Percentiles rank a stretch among this genome's conserved stretches.
phyloP scores from a whole-genome alignment of 2,329 filamentous ascomycete genomes.

The Botrytis porri region DNA sequence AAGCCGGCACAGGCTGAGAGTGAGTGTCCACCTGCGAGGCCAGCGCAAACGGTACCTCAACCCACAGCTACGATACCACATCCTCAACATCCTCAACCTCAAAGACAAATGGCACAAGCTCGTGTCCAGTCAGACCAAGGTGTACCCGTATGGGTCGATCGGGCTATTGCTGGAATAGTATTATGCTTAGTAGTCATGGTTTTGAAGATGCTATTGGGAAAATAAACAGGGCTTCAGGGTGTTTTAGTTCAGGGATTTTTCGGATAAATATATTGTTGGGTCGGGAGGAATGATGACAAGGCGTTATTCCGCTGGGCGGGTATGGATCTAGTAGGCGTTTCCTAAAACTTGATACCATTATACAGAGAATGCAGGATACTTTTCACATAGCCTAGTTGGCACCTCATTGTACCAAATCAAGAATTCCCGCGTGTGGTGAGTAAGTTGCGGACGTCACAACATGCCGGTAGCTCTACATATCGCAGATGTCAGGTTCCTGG shows the following conservation, averaged over 20 bases:
- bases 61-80: constrained; percentile 33
- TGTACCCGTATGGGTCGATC: constrained; percentile 74
- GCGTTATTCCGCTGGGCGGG: not conserved
- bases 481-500: not conserved
- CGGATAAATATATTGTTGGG: not conserved
- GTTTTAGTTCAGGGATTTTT: not conserved
- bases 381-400: not conserved
- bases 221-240: not conserved
- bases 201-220: constrained; percentile 46
- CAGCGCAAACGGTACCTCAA: constrained; percentile 38
- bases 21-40: constrained; percentile 41
- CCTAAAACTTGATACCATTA: constrained; percentile 9
- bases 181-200: constrained; percentile 70
- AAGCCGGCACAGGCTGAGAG: constrained; percentile 53
- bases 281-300: not conserved
- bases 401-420: not conserved
- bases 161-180: constrained; percentile 71
- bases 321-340: not conserved
- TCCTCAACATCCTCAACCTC: not conserved
- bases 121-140: constrained; percentile 44
- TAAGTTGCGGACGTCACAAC: not conserved
- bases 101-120: constrained; percentile 23
- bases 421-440: not conserved
- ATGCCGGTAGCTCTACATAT: not conserved
- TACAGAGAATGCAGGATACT: not conserved